phyloP scores from a whole-genome alignment of 1,139 yeast genomes.

The Yamadazyma atlantica region DNA sequence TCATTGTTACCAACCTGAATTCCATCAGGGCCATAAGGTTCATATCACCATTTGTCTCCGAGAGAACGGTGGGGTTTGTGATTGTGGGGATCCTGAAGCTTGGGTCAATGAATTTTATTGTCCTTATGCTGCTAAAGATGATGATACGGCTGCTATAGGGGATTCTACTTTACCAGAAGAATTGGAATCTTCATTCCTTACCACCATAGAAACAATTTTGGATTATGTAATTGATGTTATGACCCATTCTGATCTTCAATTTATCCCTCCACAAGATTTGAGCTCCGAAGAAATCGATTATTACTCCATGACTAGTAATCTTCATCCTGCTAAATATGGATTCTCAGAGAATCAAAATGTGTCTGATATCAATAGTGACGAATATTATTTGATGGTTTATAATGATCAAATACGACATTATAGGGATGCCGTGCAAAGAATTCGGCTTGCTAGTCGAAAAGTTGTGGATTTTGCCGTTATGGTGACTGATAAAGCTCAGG shows the following conservation, averaged over 20 bases:
- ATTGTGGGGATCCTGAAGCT: slow-evolving; percentile 65
- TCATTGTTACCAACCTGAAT: slow-evolving; percentile 67
- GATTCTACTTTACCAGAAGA: slow-evolving; percentile 31
- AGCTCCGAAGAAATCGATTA: slow-evolving; percentile 21
- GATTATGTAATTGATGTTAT: slow-evolving; percentile 81
- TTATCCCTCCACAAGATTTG: slow-evolving; percentile 24
- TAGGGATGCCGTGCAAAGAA: slow-evolving; percentile 69
- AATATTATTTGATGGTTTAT: slow-evolving; percentile 62
- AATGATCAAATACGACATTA: slow-evolving; percentile 80
- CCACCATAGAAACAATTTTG: slow-evolving; percentile 54
- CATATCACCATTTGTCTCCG: slow-evolving; percentile 71
- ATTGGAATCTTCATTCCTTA: slow-evolving; percentile 31
- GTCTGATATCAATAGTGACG: slow-evolving; percentile 46
- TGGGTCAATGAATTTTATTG: slow-evolving; percentile 47
- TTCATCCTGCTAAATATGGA: slow-evolving; percentile 35
- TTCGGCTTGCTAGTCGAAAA: slow-evolving; percentile 64
- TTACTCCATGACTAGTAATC: slow-evolving; percentile 27
- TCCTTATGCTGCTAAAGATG: slow-evolving; percentile 24
- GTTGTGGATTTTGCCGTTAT: slow-evolving; percentile 68
- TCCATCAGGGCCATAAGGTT: slow-evolving; percentile 76
- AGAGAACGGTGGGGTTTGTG: slow-evolving; percentile 86
- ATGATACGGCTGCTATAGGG: slow-evolving; percentile 7
- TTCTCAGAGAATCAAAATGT: slow-evolving; percentile 17
- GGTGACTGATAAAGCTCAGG: slow-evolving; percentile 67
- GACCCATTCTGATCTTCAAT: slow-evolving; percentile 42